A percentile compares a stretch with the other conserved stretches of the same genome.
phyloP scores from a whole-genome alignment of 2,329 filamentous ascomycete species.

The Aspergillus ibericus region DNA sequence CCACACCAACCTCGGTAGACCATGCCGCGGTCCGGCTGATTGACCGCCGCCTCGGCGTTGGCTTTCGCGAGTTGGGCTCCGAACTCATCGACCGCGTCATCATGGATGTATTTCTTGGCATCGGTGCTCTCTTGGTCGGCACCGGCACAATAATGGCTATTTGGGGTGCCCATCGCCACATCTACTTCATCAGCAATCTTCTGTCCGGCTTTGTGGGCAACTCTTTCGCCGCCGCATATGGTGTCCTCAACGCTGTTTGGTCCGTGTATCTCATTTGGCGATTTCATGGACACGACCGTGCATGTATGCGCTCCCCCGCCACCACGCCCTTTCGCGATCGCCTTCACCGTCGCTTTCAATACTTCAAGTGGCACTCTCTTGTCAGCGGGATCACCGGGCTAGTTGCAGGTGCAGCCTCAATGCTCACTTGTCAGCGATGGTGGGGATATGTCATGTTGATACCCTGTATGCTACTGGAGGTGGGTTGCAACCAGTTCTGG shows the following conservation, averaged over 20 bases:
- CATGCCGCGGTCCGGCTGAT: conserved; percentile 24
- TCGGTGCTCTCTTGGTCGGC: conserved; percentile 52
- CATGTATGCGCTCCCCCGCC: conserved; percentile 24
- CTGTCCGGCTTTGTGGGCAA: conserved; percentile 59
- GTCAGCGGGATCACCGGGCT: conserved; percentile 50
- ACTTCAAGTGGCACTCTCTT: conserved; percentile 47
- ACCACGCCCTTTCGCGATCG: conserved; percentile 24
- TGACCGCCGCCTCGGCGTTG: conserved; percentile 46
- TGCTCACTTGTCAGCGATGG: conserved; percentile 54
- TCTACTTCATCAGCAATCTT: conserved; percentile 53
- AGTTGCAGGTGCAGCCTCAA: conserved; percentile 50
- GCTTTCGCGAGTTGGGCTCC: conserved; percentile 50
- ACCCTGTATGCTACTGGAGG: conserved; percentile 50
- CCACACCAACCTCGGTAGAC: conserved; percentile 9
- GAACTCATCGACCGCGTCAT: conserved; percentile 53
- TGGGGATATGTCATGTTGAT: conserved; percentile 54
- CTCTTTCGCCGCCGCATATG: conserved; percentile 50
- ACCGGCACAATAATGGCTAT: conserved; percentile 57
- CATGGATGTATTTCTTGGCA: conserved; percentile 54
- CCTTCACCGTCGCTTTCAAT: conserved; percentile 40
- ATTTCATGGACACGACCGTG: conserved; percentile 41
- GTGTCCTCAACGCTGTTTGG: conserved; percentile 52
- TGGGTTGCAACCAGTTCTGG: conserved; percentile 53
- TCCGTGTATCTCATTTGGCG: conserved; percentile 45
- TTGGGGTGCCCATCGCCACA: conserved; percentile 43